Evolutionary conservation across 2,329 filamentous ascomycete species (phyloP).

Genomic region (Apiospora sp.): DNA sequence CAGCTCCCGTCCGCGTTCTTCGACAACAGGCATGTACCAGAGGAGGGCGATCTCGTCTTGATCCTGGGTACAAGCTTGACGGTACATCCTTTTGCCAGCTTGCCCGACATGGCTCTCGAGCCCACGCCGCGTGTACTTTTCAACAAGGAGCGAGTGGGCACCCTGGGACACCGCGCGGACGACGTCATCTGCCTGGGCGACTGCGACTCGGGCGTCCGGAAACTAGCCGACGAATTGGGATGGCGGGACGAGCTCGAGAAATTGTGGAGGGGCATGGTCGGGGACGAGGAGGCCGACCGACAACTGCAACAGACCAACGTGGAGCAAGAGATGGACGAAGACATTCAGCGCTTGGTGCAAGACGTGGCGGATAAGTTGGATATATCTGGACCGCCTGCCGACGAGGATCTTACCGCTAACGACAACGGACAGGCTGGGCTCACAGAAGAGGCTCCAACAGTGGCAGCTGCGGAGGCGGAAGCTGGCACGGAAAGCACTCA

Average conservation of each 20-base stretch:
- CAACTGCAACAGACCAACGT: constrained; percentile 43
- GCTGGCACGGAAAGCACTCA: neutral
- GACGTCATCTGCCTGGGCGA: constrained; percentile 86
- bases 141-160: constrained; percentile 85
- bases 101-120: constrained; percentile 71
- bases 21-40: constrained; percentile 59
- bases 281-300: constrained; percentile 63
- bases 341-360: constrained; percentile 47
- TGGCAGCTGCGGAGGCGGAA: neutral
- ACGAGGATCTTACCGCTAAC: constrained; percentile 21
- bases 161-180: constrained; percentile 77
- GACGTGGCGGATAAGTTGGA: constrained; percentile 43
- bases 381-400: constrained; percentile 27
- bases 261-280: constrained; percentile 74
- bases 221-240: constrained; percentile 80
- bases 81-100: constrained; percentile 87
- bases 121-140: constrained; percentile 81
- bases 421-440: constrained; percentile 7
- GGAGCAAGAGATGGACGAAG: constrained; percentile 40
- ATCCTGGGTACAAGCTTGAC: constrained; percentile 88
- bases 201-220: constrained; percentile 83
- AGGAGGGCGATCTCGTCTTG: constrained; percentile 77
- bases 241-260: constrained; percentile 86
- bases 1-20: constrained; percentile 69
- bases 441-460: constrained; percentile 9